Percentiles rank a stretch among this genome's conserved stretches.
Evolutionary conservation across 2,329 filamentous ascomycete species (phyloP).

Genomic region (Lizonia empirigonia): DNA sequence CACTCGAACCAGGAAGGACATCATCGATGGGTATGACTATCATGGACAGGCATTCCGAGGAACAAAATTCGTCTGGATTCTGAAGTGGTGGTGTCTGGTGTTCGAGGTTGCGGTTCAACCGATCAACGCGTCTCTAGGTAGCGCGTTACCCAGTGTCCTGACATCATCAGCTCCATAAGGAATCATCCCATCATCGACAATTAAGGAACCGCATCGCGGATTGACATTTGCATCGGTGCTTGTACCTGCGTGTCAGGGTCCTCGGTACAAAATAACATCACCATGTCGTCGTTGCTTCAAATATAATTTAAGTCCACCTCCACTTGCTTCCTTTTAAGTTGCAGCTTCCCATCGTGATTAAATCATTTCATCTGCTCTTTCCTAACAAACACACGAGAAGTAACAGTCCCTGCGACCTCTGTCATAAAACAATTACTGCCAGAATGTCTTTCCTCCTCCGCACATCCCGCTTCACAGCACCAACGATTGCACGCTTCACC

Average conservation of each 20-base stretch:
- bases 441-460: conserved; percentile 25
- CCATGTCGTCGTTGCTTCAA: conserved; percentile 1
- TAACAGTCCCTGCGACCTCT: background rate
- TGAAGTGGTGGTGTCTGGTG: background rate
- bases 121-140: conserved; percentile 3
- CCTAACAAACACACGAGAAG: background rate
- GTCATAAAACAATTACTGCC: background rate
- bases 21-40: no score
- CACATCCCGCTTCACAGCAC: conserved; percentile 13
- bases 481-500: conserved; percentile 15
- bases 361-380: background rate
- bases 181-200: conserved; percentile 15
- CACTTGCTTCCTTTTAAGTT: background rate
- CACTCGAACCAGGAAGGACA: no score
- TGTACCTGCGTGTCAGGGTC: conserved; percentile 14
- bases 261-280: conserved; percentile 4
- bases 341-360: background rate
- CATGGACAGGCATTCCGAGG: no score
- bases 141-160: conserved; percentile 6
- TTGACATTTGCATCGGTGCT: conserved; percentile 12
- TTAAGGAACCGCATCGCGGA: conserved; percentile 9
- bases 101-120: background rate
- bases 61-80: no score
- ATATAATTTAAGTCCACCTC: background rate
- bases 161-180: conserved; percentile 21